Conservation (phyloP, 495 filamentous ascomycete species). For the Neurospora sp. region DNA sequence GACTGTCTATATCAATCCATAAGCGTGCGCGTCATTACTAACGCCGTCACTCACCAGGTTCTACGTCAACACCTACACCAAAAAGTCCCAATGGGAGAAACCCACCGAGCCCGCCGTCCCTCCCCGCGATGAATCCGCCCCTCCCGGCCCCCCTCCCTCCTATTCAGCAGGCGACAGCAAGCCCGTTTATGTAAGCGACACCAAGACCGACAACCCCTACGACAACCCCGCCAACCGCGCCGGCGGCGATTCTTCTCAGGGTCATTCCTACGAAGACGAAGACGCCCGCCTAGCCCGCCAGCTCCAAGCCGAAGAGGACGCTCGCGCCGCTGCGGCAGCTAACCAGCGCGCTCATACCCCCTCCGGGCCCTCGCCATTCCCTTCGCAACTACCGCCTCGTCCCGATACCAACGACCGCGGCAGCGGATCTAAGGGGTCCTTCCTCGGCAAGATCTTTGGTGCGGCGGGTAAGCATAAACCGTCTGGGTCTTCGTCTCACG, state of each 20-base stretch:
- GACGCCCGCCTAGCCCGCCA: slow-evolving; percentile 67
- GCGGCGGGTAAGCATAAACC: background rate
- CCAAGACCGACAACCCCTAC: slow-evolving; percentile 51
- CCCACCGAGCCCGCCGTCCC: slow-evolving; percentile 52
- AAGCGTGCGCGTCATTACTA: background rate
- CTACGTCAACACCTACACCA: slow-evolving; percentile 79
- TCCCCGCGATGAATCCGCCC: slow-evolving; percentile 28
- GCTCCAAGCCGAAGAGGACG: slow-evolving; percentile 76
- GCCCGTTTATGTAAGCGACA: slow-evolving; percentile 37
- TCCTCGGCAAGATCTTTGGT: slow-evolving; percentile 47
- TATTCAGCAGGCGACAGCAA: slow-evolving; percentile 40
- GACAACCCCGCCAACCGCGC: slow-evolving; percentile 27
- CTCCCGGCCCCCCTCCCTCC: slow-evolving; percentile 51
- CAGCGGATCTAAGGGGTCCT: slow-evolving; percentile 33
- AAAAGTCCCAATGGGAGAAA: slow-evolving; percentile 77
- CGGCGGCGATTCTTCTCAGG: background rate
- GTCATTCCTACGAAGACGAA: slow-evolving; percentile 34
- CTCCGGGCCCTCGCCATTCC: slow-evolving; percentile 11
- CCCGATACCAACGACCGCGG: slow-evolving; percentile 14
- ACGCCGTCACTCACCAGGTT: slow-evolving; percentile 44
- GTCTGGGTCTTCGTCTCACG: background rate
- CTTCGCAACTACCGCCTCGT: slow-evolving; percentile 30
- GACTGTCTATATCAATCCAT: background rate
- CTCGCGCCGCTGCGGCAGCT: slow-evolving; percentile 33
- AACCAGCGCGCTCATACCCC: slow-evolving; percentile 9